These are phyloP conservation scores for Sporothrix euskadiensis DNA, from an alignment of 2,329 filamentous ascomycete genomes.

Conservation along the genomic window DNA sequence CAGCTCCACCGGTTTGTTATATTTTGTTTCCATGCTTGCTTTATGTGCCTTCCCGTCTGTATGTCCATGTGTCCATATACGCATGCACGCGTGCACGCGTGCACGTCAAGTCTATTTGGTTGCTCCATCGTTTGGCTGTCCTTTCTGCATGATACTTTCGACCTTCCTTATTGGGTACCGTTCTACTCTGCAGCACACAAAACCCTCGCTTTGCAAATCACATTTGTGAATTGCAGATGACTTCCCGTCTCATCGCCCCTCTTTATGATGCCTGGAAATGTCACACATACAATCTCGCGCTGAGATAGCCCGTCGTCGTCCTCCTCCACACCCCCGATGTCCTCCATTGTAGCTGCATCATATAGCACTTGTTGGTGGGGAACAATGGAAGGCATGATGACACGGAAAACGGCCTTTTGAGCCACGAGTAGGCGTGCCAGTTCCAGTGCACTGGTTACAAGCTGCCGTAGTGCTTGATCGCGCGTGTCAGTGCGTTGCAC, in stretches of 20 bases:
- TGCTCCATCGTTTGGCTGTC: not conserved
- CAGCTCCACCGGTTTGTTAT: not conserved
- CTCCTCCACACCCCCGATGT: conserved; percentile 57
- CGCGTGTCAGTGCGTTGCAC: conserved; percentile 39
- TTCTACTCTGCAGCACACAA: conserved; percentile 54
- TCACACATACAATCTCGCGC: conserved; percentile 61
- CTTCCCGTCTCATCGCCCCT: conserved; percentile 64
- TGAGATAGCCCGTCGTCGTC: conserved; percentile 43
- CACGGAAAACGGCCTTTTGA: conserved; percentile 59
- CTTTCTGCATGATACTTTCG: not conserved
- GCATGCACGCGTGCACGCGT: not conserved
- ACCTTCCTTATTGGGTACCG: not conserved
- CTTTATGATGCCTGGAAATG: conserved; percentile 66
- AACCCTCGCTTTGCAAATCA: conserved; percentile 67
- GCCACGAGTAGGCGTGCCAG: conserved; percentile 58
- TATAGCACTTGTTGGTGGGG: conserved; percentile 59
- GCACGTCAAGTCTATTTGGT: not conserved
- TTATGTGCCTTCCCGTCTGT: not conserved
- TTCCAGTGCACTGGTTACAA: conserved; percentile 56
- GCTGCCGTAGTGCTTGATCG: conserved; percentile 54
- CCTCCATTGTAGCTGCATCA: conserved; percentile 63
- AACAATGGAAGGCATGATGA: conserved; percentile 56
- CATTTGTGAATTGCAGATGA: conserved; percentile 61
- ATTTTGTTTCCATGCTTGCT: not conserved
- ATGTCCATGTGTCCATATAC: not conserved